Evolutionary conservation across 208 protist genomes (phyloP), one percentile per base, ranked within the genome.

Genomic region (Crithidia expoeki): DNA sequence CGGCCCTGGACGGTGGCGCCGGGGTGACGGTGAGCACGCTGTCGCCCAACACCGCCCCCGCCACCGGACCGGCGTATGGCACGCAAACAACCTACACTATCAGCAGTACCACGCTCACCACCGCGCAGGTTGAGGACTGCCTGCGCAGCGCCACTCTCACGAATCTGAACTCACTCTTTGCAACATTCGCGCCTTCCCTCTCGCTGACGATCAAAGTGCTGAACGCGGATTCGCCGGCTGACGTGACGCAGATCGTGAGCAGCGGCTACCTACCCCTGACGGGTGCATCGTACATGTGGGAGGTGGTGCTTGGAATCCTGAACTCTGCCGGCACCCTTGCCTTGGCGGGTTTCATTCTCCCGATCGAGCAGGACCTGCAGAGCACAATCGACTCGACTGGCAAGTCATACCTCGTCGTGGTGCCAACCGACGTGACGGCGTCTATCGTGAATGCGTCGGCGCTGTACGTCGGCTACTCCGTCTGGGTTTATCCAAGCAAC

Each of bases 371-470:
- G 9, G 72, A 77, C 32, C 23, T 77, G 5, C 72, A 77, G 57
- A 34, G 11, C 21, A 21, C 36, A 1, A 21, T 72, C 38, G 72
- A 72, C 47, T 12, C 58, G 17, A 47, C 44, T 0, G 9, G 38
- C 12, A 23, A 16, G 11, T 7, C 27, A 0, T 72, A 57, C 38
- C 42, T 77, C 3, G n/a, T 42, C 23, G 57, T 62, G 6, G 50
- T 60, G 34, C 17, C 27, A 5, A 64, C 51, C 0, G 33, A 33
- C 25, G 2, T 16, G 1, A 40, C 32, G 3, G 27, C 25, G 23
- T 30, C 9, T 42, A 12, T 53, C 7, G 67, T 64, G 46, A 74
- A 72, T 52, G 74, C 67, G 14, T 74, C 74, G 6, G 53, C 55
- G 21, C 30, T 38, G n/a, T 78, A 73, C 40, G 7, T 58, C 21